phyloP scores from a whole-genome alignment of 169 alveolate genomes.

The Plasmodium vivax region DNA sequence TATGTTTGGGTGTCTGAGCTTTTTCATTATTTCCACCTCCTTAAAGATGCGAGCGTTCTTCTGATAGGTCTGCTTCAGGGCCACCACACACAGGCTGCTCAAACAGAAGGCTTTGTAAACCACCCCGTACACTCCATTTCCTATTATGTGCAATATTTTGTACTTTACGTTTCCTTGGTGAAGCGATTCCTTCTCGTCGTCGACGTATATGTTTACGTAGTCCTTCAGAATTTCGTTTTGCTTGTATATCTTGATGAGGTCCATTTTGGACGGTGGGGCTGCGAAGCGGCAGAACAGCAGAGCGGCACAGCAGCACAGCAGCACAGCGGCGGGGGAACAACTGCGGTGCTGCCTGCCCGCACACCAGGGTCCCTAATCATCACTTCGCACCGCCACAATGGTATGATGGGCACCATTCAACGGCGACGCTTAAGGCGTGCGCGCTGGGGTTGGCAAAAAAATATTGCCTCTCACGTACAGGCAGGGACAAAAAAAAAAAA shows the following conservation, averaged over 20 bases:
- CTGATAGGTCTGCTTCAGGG: conserved; percentile 97
- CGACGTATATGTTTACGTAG: conserved; percentile 51
- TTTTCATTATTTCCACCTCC: conserved; percentile 90
- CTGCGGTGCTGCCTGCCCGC: background rate
- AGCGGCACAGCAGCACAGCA: background rate
- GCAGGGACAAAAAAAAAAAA: background rate
- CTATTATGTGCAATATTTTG: conserved; percentile 91
- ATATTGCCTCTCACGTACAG: background rate
- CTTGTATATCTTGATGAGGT: conserved; percentile 49
- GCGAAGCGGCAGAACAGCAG: background rate
- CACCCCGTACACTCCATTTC: conserved; percentile 99
- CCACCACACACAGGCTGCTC: conserved; percentile 96
- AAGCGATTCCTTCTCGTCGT: conserved; percentile 25
- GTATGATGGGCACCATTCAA: background rate
- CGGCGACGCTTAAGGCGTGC: background rate
- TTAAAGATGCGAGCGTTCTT: conserved; percentile 28
- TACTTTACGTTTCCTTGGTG: conserved; percentile 56
- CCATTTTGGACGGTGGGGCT: conserved; percentile 16
- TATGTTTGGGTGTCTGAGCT: conserved; percentile 95
- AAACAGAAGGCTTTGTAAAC: conserved; percentile 95
- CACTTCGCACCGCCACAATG: background rate
- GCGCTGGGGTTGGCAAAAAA: background rate
- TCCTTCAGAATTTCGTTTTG: conserved; percentile 37
- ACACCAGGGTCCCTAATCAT: background rate
- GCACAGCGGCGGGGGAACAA: background rate